These are phyloP conservation scores for Populus tomentosa DNA, from an alignment of 441 rosid species.

Conservation along the genomic window DNA sequence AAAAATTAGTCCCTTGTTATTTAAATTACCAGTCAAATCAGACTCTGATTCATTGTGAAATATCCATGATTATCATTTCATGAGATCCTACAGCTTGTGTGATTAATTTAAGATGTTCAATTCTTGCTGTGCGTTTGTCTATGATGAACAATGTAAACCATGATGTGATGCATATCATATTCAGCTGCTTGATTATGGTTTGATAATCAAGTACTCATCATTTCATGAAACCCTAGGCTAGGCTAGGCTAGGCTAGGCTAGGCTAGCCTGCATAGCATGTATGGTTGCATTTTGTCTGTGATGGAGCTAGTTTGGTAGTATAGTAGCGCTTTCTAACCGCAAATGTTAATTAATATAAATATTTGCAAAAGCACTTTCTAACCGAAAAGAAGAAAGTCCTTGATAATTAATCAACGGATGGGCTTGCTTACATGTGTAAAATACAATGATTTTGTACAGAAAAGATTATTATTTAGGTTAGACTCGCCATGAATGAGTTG, in stretches of 20 bases:
- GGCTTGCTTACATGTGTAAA: neutral
- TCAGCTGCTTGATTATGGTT: neutral
- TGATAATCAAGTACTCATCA: slow-evolving; percentile 2
- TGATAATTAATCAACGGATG: neutral
- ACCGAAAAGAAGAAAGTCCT: neutral
- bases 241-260: neutral
- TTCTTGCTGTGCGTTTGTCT: neutral
- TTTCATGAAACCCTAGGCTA: neutral
- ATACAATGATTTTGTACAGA: no score
- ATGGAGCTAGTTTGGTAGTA: no score
- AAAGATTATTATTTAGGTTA: no score
- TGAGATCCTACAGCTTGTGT: neutral
- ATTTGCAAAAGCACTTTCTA: no score
- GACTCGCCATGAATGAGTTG: neutral
- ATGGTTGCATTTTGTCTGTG: no score
- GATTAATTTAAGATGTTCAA: neutral
- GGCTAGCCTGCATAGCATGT: no score
- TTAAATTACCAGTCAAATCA: no score
- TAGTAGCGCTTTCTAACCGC: no score
- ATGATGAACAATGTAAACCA: no score
- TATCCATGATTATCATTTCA: neutral
- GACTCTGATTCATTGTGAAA: neutral
- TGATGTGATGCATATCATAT: neutral
- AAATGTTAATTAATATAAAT: no score
- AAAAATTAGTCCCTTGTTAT: neutral